A percentile compares a stretch with the other conserved stretches of the same genome.
Conservation (phyloP, 2,329 filamentous ascomycete genomes). For the Clonostachys rosea region DNA sequence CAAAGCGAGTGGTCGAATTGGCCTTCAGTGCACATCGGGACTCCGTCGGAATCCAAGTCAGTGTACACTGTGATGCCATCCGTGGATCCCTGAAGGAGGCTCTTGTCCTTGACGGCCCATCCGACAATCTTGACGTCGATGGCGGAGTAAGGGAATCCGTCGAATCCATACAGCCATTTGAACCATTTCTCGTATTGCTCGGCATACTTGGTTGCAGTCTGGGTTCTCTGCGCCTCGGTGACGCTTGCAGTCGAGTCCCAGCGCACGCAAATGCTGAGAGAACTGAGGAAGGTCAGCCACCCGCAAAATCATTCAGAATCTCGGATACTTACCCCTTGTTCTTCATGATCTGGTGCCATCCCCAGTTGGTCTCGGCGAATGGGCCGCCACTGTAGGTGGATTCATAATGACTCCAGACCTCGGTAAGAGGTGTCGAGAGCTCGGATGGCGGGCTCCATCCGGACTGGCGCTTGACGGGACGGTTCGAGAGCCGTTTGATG, state of each 20-base stretch:
- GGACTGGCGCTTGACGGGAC: slow-evolving; percentile 25
- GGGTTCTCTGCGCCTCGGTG: slow-evolving; percentile 27
- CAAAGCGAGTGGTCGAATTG: slow-evolving; percentile 41
- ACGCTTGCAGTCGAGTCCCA: slow-evolving; percentile 33
- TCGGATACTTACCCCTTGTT: background rate
- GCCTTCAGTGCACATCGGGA: slow-evolving; percentile 32
- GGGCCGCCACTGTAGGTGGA: background rate
- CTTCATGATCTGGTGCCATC: background rate
- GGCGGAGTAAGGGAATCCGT: slow-evolving; percentile 32
- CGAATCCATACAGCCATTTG: slow-evolving; percentile 33
- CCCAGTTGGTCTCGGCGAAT: background rate
- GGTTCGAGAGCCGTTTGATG: slow-evolving; percentile 12
- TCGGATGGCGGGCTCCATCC: background rate
- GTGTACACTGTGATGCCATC: slow-evolving; percentile 33
- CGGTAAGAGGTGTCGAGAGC: background rate
- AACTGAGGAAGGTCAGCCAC: too few species aligned
- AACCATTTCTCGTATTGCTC: slow-evolving; percentile 32
- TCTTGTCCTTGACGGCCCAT: slow-evolving; percentile 33
- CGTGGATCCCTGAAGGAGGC: slow-evolving; percentile 27
- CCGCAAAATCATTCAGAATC: too few species aligned
- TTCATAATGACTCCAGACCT: background rate
- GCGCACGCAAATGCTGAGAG: slow-evolving; percentile 24
- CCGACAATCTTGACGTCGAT: slow-evolving; percentile 33
- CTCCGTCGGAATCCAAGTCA: slow-evolving; percentile 27
- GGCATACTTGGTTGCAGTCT: slow-evolving; percentile 25